A percentile compares a stretch with the other conserved stretches of the same genome.
Conservation (phyloP, 148 eudicot species). For the Rhododendron williamsianum region DNA sequence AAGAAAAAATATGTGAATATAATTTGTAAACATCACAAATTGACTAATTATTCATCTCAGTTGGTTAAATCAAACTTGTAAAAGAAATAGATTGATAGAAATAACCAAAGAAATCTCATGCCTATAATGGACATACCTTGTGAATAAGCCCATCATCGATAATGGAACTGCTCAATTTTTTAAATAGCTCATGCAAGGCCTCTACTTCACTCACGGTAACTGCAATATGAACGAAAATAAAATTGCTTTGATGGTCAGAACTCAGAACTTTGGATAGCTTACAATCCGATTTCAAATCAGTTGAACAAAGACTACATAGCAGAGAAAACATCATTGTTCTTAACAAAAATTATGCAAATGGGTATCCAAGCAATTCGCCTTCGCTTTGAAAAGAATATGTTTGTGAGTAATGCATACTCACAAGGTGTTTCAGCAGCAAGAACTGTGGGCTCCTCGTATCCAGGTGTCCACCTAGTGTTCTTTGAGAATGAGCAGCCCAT, state of each 20-base stretch:
- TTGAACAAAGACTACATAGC: not conserved
- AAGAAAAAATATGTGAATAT: not conserved
- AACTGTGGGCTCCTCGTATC: slow-evolving; percentile 76
- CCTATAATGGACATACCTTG: slow-evolving; percentile 44
- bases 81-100: not conserved
- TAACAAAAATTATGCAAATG: not conserved
- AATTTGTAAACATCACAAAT: not conserved
- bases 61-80: not conserved
- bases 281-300: not conserved
- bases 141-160: slow-evolving; percentile 86
- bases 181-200: slow-evolving; percentile 69
- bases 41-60: not conserved
- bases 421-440: slow-evolving; percentile 85
- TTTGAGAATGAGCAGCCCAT: slow-evolving; percentile 85
- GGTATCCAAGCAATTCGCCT: not conserved
- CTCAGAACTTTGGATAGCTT: not conserved
- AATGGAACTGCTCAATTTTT: slow-evolving; percentile 84
- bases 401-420: slow-evolving; percentile 10
- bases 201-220: slow-evolving; percentile 89
- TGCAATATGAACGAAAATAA: slow-evolving; percentile 24
- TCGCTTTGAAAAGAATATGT: not conserved
- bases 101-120: not conserved
- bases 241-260: not conserved
- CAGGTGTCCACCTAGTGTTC: slow-evolving; percentile 45
- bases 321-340: not conserved